phyloP scores from a whole-genome alignment of 2,329 filamentous ascomycete genomes.

The Helminthosporium solani region DNA sequence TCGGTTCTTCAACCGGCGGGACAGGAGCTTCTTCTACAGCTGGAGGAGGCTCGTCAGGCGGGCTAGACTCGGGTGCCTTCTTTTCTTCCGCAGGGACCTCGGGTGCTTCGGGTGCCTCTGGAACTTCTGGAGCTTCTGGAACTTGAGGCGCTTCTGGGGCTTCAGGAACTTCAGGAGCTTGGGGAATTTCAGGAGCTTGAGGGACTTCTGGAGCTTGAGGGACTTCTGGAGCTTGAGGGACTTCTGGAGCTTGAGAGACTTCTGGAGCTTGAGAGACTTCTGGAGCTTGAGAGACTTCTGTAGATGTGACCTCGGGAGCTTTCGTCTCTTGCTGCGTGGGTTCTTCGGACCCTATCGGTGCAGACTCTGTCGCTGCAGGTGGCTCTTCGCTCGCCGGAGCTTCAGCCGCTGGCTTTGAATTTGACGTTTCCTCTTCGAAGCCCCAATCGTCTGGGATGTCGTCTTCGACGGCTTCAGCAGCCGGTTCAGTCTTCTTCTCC shows the following conservation, averaged over 20 bases:
- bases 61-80: neutral
- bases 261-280: too few species aligned
- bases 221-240: too few species aligned
- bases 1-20: too few species aligned
- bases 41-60: too few species aligned
- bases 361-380: neutral
- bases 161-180: neutral
- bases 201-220: neutral
- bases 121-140: too few species aligned
- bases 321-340: neutral
- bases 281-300: too few species aligned
- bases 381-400: neutral
- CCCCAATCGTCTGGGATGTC: conserved; percentile 1
- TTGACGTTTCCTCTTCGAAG: neutral
- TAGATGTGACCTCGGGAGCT: too few species aligned
- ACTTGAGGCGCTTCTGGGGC: too few species aligned
- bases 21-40: too few species aligned
- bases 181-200: too few species aligned
- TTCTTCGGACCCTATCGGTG: neutral
- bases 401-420: neutral
- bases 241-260: conserved; percentile 1
- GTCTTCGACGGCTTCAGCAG: conserved; percentile 4
- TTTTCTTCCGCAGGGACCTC: neutral
- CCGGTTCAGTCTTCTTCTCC: conserved; percentile 8
- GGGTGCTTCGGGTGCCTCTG: neutral